Conservation (phyloP, 2,329 filamentous ascomycete species). For the Coniochaeta ligniaria region DNA sequence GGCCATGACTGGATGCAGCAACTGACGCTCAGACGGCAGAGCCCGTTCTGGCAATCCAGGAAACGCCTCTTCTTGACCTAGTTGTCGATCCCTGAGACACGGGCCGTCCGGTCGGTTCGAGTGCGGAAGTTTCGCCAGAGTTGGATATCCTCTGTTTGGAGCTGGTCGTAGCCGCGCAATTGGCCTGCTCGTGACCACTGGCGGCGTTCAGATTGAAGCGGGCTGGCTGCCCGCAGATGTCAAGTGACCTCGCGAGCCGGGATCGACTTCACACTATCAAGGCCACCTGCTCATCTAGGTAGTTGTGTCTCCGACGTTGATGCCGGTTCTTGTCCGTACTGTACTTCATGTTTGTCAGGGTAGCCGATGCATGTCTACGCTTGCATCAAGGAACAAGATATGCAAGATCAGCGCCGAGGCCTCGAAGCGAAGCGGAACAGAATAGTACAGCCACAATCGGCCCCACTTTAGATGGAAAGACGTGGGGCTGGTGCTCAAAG, state of each 20-base stretch:
- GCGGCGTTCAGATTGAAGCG: neutral
- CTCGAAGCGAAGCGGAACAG: neutral
- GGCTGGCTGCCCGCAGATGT: neutral
- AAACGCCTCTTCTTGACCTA: neutral
- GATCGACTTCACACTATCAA: neutral
- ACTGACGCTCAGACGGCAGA: neutral
- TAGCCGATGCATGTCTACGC: neutral
- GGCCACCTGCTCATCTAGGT: neutral
- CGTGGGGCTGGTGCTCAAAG: neutral
- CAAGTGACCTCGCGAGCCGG: neutral
- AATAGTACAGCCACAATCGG: neutral
- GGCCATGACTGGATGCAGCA: neutral
- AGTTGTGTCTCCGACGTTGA: neutral
- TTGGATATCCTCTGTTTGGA: neutral
- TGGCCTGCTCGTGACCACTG: conserved; percentile 1
- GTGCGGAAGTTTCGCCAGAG: neutral
- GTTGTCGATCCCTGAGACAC: neutral
- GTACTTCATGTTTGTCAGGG: neutral
- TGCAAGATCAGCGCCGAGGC: neutral
- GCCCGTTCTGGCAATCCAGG: neutral
- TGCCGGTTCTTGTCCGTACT: neutral
- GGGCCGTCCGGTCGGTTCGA: neutral
- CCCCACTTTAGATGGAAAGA: neutral
- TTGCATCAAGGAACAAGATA: neutral
- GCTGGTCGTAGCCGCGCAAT: neutral